These are phyloP conservation scores for Pseudopyrenochaeta lycopersici DNA, from an alignment of 2,329 filamentous ascomycete species.

Conservation along the genomic window DNA sequence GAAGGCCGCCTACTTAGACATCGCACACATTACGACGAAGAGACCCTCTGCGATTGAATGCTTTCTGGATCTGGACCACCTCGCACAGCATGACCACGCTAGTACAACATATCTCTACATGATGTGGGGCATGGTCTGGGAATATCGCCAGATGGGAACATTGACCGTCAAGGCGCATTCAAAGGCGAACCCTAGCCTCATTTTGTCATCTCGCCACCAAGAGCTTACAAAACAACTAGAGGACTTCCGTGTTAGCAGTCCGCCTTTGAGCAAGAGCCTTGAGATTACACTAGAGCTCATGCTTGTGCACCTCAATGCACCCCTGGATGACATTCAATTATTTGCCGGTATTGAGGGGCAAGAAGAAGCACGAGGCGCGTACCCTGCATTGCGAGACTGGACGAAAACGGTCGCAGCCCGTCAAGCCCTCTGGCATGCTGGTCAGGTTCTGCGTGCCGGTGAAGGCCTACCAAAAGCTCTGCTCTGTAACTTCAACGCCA, in stretches of 20 bases:
- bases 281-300: constrained; percentile 59
- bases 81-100: constrained; percentile 41
- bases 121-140: constrained; percentile 72
- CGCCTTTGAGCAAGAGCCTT: constrained; percentile 40
- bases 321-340: constrained; percentile 71
- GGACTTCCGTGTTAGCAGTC: constrained; percentile 59
- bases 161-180: constrained; percentile 56
- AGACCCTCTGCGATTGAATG: constrained; percentile 41
- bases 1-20: constrained; percentile 67
- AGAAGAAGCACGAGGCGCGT: constrained; percentile 69
- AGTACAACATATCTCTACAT: constrained; percentile 70
- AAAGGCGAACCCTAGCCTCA: constrained; percentile 42
- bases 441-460: constrained; percentile 70
- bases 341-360: constrained; percentile 74
- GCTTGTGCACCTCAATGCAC: constrained; percentile 71
- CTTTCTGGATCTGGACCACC: constrained; percentile 34
- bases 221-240: constrained; percentile 69
- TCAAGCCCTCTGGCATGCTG: constrained; percentile 72
- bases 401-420: constrained; percentile 63
- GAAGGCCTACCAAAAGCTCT: constrained; percentile 62
- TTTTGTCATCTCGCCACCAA: constrained; percentile 53
- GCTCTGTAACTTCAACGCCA: constrained; percentile 72
- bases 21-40: constrained; percentile 17
- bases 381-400: constrained; percentile 68
- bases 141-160: constrained; percentile 69